Base-by-base conservation (phyloP, 306 rosid species). In the Pterocarpus macrocarpus region DNA sequence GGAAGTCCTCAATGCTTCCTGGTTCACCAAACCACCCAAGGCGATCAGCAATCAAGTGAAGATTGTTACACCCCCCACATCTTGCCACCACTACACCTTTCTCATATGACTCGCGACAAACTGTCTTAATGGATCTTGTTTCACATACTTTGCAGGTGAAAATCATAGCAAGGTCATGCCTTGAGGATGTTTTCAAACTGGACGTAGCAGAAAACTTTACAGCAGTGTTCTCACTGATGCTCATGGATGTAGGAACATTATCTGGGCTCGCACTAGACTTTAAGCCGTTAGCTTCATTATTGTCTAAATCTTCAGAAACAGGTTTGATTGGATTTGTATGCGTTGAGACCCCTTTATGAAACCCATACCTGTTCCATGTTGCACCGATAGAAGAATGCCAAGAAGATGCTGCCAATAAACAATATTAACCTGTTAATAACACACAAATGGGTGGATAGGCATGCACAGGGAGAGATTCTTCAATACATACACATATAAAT, bases 81-180 rank as follows among this genome's bases (percentile, higher is more conserved):
- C 97, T 92, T 45, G 88, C 98, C 45, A 92, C 94, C 66, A 95
- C 99, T 13, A 92, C 94, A 0, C 99, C 98, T 77, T 92, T 88
- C 89, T 95, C 97, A 5, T 93, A 95, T 11, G 98, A 92, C 69
- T 89, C 89, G 0, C 97, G 96, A 66, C 92, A 87, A 64, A 73
- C 88, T 0, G 90, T 91, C 91, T 95, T 95, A 14, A 92, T 33
- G 15, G 97, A 91, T 87, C 99, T 90, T 8, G 97, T 93, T 84
- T 95, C 96, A 39, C 98, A 95, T 83, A 93, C 97, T 75, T 83
- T 90, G 91, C 99, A 95, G 75, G 98, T 95, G 84, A 91, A 95
- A 36, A 95, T 73, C 96, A 93, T 88, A 36, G 94, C 97, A 70
- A 95, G 94, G 75, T 95, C 97, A 85, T 93, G 99, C 87, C 99